Base-by-base conservation (phyloP, 148 eudicot genomes). In the Hydrangea macrophylla region DNA sequence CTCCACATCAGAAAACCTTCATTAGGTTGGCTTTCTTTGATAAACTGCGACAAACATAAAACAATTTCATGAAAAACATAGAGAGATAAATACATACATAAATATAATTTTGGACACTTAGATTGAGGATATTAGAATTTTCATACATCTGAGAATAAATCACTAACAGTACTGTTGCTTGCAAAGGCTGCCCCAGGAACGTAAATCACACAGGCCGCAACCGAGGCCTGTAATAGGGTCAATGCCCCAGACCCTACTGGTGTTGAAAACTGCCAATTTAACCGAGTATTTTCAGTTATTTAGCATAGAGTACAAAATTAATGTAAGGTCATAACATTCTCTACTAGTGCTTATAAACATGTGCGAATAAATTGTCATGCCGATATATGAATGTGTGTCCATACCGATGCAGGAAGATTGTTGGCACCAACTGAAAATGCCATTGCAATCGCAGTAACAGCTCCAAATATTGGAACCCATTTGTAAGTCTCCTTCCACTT, bases 1-100 rank as follows among this genome's bases (percentile, higher is more conserved):
- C 65, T 61, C 65, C 65, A 61, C 65, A 61, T 61, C 51, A 61
- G 24, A 20, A 61, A 39, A 61, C 65, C 65, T 61, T 61, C 65
- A 61, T 61, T 36, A 8, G 65, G 65, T 12, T 61, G 65, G 5
- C 39, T 61, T 23, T 61, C 65, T 61, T 23, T 37, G 12, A 61
- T 36, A 20, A 61, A 61, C 65, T 61, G 51, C 65, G 39, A 31
- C 2, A 61, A 10, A 55, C 15, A 55, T 26, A 26, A n/a, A n/a
- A n/a, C n/a, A n/a, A n/a, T n/a, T n/a, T n/a, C n/a, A n/a, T n/a
- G n/a, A n/a, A n/a, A n/a, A n/a, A n/a, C n/a, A n/a, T n/a, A n/a
- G n/a, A n/a, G n/a, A n/a, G n/a, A n/a, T n/a, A n/a, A n/a, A n/a
- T n/a, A n/a, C n/a, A n/a, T n/a, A n/a, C n/a, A n/a, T n/a, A n/a